Base-by-base conservation (phyloP, 768 basidiomycete genomes). In the Suillus subalutaceus region DNA sequence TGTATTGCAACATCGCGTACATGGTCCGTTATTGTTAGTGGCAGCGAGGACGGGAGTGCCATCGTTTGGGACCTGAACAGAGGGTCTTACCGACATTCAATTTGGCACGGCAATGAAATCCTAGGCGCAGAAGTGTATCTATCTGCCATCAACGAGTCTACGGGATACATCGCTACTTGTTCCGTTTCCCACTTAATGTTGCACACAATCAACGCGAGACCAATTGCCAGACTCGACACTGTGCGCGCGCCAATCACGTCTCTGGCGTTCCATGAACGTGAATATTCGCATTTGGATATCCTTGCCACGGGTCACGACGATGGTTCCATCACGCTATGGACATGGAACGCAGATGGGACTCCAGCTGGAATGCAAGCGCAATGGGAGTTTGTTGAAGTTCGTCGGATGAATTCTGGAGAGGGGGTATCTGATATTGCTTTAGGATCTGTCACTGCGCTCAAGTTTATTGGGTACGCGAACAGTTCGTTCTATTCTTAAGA, bases 31-130 rank as follows among this genome's bases (percentile, higher is more conserved):
- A 85, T 88, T 30, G 85, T 96, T 53, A 96, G 92, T 69, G 94
- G 94, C 12, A 92, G 92, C 18, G 84, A 86, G 72, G 95, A 97
- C 71, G 93, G 95, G 1, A 93, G 89, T 67, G 93, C 91, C 0
- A 90, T 90, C 4, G 65, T 97, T 4, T 97, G 96, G 96, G 96
- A 97, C 75, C 83, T 95, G 62, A 97, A 97, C 73, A 81, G 88
- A 35, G 91, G 91, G 9, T 79, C 87, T 9, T 97, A 97, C 68
- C 87, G 92, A 15, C 81, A 90, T 63, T 92, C 93, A 0, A 90
- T 94, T 38, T 90, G 90, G 86, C 92, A 94, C 65, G 84, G 83
- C 13, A 66, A 73, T 0, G 78, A 82, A 59, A 71, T 65, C 65
- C 12, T 10, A 30, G 20, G 41, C 43, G 62, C 80, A 23, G 80